A percentile compares a stretch with the other conserved stretches of the same genome.
These are phyloP conservation scores for Ogataea populi-albae DNA, from an alignment of 805 yeast genomes.

Conservation along the genomic window DNA sequence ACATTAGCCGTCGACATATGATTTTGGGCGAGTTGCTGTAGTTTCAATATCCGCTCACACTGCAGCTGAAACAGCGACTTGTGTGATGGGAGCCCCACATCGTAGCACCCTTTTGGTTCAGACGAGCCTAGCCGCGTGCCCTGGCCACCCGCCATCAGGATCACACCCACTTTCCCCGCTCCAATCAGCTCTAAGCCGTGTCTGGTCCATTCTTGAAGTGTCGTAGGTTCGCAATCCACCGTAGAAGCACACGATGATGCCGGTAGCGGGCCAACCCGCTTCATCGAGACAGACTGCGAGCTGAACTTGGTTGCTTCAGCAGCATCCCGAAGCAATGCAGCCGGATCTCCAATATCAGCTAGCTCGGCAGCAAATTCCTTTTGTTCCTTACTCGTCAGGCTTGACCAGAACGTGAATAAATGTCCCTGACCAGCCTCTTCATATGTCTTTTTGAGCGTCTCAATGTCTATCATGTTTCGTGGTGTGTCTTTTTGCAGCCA, in stretches of 20 bases:
- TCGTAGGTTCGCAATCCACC: slow-evolving; percentile 31
- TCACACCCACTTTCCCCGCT: slow-evolving; percentile 76
- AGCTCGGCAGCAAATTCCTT: slow-evolving; percentile 40
- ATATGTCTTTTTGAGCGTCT: slow-evolving; percentile 26
- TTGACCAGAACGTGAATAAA: slow-evolving; percentile 47
- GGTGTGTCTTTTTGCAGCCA: slow-evolving; percentile 2
- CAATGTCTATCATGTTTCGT: slow-evolving; percentile 3
- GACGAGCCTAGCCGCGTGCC: slow-evolving; percentile 92
- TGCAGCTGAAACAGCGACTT: slow-evolving; percentile 89
- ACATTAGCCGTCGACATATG: slow-evolving; percentile 22
- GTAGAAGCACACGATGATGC: slow-evolving; percentile 50
- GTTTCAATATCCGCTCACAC: slow-evolving; percentile 72
- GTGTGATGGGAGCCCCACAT: slow-evolving; percentile 79
- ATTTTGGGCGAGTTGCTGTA: slow-evolving; percentile 54
- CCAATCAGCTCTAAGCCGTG: slow-evolving; percentile 68
- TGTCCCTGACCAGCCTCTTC: slow-evolving; percentile 51
- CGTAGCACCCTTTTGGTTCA: slow-evolving; percentile 91
- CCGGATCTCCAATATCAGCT: slow-evolving; percentile 40
- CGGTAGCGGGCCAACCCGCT: slow-evolving; percentile 51
- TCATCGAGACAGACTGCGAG: slow-evolving; percentile 16
- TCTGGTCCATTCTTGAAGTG: slow-evolving; percentile 29
- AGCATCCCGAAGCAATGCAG: slow-evolving; percentile 39
- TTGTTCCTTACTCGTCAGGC: slow-evolving; percentile 36
- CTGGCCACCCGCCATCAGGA: slow-evolving; percentile 97
- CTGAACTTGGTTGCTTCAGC: slow-evolving; percentile 43